phyloP scores from a whole-genome alignment of 1,139 yeast species.

The Debaryomyces nepalensis region DNA sequence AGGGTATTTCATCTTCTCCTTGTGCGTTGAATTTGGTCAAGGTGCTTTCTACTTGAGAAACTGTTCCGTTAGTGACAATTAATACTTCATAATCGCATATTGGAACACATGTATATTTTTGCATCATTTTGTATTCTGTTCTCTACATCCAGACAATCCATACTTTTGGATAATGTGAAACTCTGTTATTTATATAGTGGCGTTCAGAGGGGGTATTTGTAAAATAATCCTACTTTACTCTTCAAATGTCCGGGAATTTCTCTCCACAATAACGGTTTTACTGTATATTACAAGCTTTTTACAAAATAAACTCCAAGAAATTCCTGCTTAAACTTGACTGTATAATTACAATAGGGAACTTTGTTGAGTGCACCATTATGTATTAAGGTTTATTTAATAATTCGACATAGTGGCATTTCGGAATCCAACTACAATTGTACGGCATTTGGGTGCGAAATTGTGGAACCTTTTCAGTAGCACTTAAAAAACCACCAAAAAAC shows the following conservation, averaged over 20 bases:
- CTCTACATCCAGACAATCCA: background rate
- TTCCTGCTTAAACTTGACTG: background rate
- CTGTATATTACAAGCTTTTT: conserved; percentile 5
- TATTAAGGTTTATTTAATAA: background rate
- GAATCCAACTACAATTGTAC: background rate
- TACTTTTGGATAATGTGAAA: background rate
- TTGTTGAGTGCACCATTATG: too few relatives aligned
- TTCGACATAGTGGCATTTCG: background rate
- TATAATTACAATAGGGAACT: background rate
- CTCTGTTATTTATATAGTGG: background rate
- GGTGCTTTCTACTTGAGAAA: conserved; percentile 36
- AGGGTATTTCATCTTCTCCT: conserved; percentile 32
- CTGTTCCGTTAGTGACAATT: conserved; percentile 41
- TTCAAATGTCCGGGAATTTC: background rate
- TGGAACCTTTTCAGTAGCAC: background rate
- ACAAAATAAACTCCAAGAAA: conserved; percentile 1
- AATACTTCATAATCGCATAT: conserved; percentile 39
- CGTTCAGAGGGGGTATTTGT: background rate
- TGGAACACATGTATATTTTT: conserved; percentile 42
- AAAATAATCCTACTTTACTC: background rate
- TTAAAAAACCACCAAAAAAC: background rate
- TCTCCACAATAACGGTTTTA: conserved; percentile 4
- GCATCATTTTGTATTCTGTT: conserved; percentile 30
- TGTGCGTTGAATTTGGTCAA: conserved; percentile 31
- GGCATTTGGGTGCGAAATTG: conserved; percentile 6